Evolutionary conservation across 805 yeast species (phyloP).

Genomic region (Dipodascopsis uninucleata): DNA sequence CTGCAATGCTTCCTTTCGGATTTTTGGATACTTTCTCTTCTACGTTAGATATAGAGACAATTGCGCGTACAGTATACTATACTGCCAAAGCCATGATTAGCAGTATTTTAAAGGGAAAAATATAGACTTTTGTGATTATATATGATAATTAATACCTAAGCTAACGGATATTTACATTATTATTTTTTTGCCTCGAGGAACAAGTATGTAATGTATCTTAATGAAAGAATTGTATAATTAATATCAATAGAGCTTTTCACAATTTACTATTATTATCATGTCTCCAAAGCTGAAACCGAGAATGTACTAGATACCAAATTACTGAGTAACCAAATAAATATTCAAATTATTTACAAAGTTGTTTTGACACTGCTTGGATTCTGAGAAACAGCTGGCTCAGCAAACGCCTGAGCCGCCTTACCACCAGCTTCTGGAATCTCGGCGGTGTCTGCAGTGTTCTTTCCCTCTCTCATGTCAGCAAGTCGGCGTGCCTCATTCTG

Average conservation of each 20-base stretch:
- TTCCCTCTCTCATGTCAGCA: slow-evolving; percentile 53
- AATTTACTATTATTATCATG: no score
- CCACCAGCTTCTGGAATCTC: no score
- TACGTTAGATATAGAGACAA: slow-evolving; percentile 72
- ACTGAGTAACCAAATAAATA: no score
- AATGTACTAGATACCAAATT: no score
- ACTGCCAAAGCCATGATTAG: slow-evolving; percentile 76
- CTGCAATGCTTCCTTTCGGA: slow-evolving; percentile 96
- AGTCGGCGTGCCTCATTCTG: slow-evolving; percentile 72
- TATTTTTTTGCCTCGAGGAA: background rate
- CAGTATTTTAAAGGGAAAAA: slow-evolving; percentile 66
- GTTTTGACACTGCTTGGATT: no score
- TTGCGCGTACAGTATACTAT: slow-evolving; percentile 62
- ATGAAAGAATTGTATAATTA: background rate
- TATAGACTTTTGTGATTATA: no score
- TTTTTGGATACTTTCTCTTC: slow-evolving; percentile 73
- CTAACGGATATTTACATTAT: background rate
- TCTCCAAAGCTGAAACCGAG: no score
- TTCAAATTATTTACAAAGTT: no score
- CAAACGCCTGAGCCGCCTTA: no score
- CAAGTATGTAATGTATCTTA: background rate
- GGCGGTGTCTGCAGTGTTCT: no score
- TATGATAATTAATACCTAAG: background rate
- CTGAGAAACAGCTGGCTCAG: no score
- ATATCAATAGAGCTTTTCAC: background rate